Base-by-base conservation (phyloP, 2,329 filamentous ascomycete species). In the Talaromyces sp. region DNA sequence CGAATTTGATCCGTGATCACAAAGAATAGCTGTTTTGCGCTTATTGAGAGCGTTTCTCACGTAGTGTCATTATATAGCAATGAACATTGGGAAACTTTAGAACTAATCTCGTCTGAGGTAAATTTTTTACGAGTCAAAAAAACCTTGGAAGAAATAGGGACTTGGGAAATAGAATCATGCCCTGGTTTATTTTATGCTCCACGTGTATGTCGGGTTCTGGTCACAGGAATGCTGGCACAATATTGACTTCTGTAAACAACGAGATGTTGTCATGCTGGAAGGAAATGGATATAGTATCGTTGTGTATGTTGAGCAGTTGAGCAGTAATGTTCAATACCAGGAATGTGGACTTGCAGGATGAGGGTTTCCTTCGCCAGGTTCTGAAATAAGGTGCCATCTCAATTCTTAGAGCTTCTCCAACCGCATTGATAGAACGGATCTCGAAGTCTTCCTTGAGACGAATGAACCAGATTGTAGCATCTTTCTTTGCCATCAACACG, bases 171-270 rank as follows among this genome's bases (percentile, higher is more conserved):
- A 16, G 4, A n/a, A 21, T 54, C 31, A 35, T 5, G 9, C 23
- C 16, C n/a, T 35, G 6, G 9, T n/a, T n/a, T n/a, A 5, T 2
- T 28, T 9, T 14, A 28, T 48, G 44, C 8, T 52, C 58, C 58
- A 60, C 58, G 44, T 52, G 44, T 54, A 6, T 54, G 3, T 37
- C n/a, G n/a, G 28, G n/a, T 21, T 25, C 21, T 21, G 37, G 12
- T 28, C 18, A 39, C 31, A 54, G 31, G 58, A 52, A 39, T 52
- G 58, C 52, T 60, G 58, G 25, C 58, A 52, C 18, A n/a, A 54
- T 9, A 35, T 37, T n/a, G n/a, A 12, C 18, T 35, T 37, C 35
- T 50, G 42, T 60, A 35, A 35, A 35, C 31, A 54, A 54, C 23
- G 14, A n/a, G 6, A n/a, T 16, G 9, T 21, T 54, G 16, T 11